A percentile compares a stretch with the other conserved stretches of the same genome.
Conservation (phyloP, 768 basidiomycete genomes). For the Gyrodon lividus region DNA sequence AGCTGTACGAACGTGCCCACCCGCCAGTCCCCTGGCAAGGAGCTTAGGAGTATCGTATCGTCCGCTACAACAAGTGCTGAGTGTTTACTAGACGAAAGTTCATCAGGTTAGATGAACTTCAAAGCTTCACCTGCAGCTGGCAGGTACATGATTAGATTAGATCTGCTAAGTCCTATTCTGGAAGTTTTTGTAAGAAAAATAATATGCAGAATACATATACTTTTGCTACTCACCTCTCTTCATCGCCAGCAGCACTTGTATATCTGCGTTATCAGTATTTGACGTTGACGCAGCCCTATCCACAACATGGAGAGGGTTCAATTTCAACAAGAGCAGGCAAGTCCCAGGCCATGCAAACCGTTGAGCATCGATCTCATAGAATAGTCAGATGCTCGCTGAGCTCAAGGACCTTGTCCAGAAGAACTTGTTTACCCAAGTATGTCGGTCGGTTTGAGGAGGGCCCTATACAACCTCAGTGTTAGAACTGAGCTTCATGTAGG, state of each 20-base stretch:
- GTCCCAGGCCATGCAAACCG: slow-evolving; percentile 5
- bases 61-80: too few species aligned
- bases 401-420: slow-evolving; percentile 89
- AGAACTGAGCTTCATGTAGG: slow-evolving; percentile 37
- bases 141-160: slow-evolving; percentile 22
- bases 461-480: background rate
- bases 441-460: slow-evolving; percentile 19
- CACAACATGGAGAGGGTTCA: slow-evolving; percentile 88
- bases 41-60: too few species aligned
- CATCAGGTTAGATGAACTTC: too few species aligned
- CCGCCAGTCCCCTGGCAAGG: background rate
- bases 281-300: background rate
- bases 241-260: background rate
- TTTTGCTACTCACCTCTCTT: too few species aligned
- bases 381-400: slow-evolving; percentile 84
- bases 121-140: too few species aligned
- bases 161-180: background rate
- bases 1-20: slow-evolving; percentile 2
- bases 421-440: slow-evolving; percentile 76
- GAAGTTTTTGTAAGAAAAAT: background rate
- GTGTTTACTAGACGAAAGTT: too few species aligned
- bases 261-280: slow-evolving; percentile 1
- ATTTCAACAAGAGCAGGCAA: slow-evolving; percentile 87
- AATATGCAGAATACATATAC: background rate
- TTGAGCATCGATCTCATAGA: slow-evolving; percentile 3